A percentile compares a stretch with the other conserved stretches of the same genome.
Conservation (phyloP, 768 basidiomycete genomes). For the Rhizopogon vesiculosus region DNA sequence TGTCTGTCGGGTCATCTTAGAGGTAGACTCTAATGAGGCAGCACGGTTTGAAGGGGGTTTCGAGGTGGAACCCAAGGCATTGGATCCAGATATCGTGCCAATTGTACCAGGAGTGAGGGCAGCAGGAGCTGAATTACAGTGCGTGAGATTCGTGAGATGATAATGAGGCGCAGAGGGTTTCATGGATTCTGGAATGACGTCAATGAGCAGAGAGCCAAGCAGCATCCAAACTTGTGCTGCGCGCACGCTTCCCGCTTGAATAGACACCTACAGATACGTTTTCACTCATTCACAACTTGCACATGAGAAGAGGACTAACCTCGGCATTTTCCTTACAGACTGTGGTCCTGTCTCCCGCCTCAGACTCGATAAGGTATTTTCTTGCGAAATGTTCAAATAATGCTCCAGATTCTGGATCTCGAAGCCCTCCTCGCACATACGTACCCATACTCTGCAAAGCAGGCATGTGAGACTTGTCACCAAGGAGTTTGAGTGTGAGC, state of each 20-base stretch:
- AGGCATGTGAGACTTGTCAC: conserved; percentile 51
- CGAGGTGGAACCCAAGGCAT: conserved; percentile 9
- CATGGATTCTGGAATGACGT: conserved; percentile 37
- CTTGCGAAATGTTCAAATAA: conserved; percentile 57
- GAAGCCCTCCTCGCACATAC: conserved; percentile 21
- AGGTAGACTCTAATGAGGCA: conserved; percentile 20
- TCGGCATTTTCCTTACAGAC: conserved; percentile 44
- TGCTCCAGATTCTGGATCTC: conserved; percentile 15
- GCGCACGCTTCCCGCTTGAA: conserved; percentile 48
- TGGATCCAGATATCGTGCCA: conserved; percentile 4
- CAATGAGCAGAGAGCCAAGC: conserved; percentile 50
- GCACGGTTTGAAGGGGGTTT: conserved; percentile 21
- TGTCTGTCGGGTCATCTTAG: conserved; percentile 1
- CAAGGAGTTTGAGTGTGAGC: conserved; percentile 49
- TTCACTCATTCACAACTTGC: neutral
- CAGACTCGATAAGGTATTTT: conserved; percentile 42
- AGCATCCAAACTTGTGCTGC: conserved; percentile 68
- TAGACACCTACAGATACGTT: conserved; percentile 41
- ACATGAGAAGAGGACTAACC: conserved; percentile 24
- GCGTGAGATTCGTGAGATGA: conserved; percentile 22
- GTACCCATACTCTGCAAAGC: conserved; percentile 55
- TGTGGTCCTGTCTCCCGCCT: conserved; percentile 42
- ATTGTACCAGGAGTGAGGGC: conserved; percentile 23
- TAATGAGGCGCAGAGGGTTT: conserved; percentile 21
- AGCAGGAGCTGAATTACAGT: conserved; percentile 40